Evolutionary conservation across 768 basidiomycete genomes (phyloP), one percentile per base, ranked within the genome.

Genomic region (Lactifluus rugatus): DNA sequence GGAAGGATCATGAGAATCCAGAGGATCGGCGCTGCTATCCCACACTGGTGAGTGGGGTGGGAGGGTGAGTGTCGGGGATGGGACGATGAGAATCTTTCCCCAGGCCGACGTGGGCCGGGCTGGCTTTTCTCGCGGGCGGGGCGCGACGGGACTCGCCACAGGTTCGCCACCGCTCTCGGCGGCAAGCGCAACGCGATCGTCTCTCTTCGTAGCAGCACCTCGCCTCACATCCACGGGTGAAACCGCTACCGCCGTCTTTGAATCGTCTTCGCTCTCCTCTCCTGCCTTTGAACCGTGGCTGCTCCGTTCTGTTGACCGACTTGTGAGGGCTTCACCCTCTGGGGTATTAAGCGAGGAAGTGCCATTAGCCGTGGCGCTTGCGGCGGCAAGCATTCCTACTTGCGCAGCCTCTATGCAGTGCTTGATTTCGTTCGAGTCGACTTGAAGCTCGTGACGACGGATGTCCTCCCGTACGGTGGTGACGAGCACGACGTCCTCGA

Each of bases 401-500:
- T 63, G 46, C 7, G 41, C 32, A 5, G 51, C 44, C 56, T 52
- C 45, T 14, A 64, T 21, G 54, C 53, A 52, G 28, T 57, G 34
- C 9, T 46, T 41, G 25, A 55, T 52, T 25, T 50, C 52, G 39
- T 31, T 19, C 14, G 51, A 45, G 31, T 57, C 58, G 6, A 57
- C 44, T 26, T 55, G 52, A 10, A 55, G 46, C 14, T 46, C 14
- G 21, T 52, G 60, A n/a, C 4, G 16, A 8, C 49, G 62, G 55
- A 63, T 63, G 54, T 46, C 58, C 42, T 64, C 63, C 1, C 63
- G 57, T n/a, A 64, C 52, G 25, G 49, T 53, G 11, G 46, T 50
- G 25, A 64, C 26, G 16, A 64, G 37, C 25, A 56, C 48, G 14
- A 60, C 32, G 44, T 64, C 63, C 3, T 64, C 54, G 13, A 62